A percentile compares a stretch with the other conserved stretches of the same genome.
phyloP scores from a whole-genome alignment of 805 yeast genomes.

The Metschnikowia koreensis region DNA sequence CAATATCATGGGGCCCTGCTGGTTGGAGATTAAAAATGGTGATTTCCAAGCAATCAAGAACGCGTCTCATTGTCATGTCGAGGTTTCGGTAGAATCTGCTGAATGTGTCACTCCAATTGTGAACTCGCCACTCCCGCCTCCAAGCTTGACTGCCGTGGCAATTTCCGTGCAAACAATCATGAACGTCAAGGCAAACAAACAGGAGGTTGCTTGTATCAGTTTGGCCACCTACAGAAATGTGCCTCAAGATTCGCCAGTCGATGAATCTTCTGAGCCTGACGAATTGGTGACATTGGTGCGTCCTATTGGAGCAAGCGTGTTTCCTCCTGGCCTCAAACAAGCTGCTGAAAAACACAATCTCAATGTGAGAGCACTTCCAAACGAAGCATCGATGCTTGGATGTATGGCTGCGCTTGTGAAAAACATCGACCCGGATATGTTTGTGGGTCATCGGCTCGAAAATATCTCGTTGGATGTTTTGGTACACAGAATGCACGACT shows the following conservation, averaged over 20 bases:
- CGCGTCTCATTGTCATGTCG: slow-evolving; percentile 80
- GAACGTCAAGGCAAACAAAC: slow-evolving; percentile 71
- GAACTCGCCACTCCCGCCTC: slow-evolving; percentile 51
- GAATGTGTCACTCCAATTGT: slow-evolving; percentile 46
- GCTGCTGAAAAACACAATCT: slow-evolving; percentile 55
- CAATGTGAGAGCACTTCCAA: slow-evolving; percentile 57
- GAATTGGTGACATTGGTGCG: slow-evolving; percentile 71
- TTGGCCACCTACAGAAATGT: slow-evolving; percentile 66
- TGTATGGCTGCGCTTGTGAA: slow-evolving; percentile 72
- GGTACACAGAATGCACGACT: slow-evolving; percentile 75
- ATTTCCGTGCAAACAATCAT: slow-evolving; percentile 77
- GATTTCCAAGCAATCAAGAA: slow-evolving; percentile 58
- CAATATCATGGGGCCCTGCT: slow-evolving; percentile 95
- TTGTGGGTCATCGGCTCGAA: slow-evolving; percentile 85
- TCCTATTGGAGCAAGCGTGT: slow-evolving; percentile 62
- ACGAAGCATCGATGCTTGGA: slow-evolving; percentile 70
- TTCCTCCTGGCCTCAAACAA: slow-evolving; percentile 75
- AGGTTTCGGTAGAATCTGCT: slow-evolving; percentile 57
- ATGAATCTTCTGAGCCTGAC: slow-evolving; percentile 58
- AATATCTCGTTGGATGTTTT: slow-evolving; percentile 74
- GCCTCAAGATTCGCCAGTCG: slow-evolving; percentile 73
- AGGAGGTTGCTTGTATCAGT: slow-evolving; percentile 84
- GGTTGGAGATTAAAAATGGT: slow-evolving; percentile 74
- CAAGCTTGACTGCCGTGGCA: slow-evolving; percentile 63
- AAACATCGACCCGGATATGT: slow-evolving; percentile 83